Conservation (phyloP, 108 stramenopile species). For the Pinguiococcus pyrenoidosus region DNA sequence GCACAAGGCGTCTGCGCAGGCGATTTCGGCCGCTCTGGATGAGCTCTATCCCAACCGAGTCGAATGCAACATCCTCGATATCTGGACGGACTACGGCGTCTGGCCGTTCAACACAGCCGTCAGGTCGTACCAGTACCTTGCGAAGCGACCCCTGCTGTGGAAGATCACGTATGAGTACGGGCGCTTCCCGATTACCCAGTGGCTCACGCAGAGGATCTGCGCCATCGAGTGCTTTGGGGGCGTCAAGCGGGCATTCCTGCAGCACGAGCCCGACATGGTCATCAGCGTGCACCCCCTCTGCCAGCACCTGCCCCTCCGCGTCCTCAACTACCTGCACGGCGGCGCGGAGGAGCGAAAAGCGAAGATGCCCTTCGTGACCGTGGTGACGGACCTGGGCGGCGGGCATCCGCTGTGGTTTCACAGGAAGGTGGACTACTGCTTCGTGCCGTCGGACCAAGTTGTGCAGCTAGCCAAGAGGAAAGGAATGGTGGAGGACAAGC, state of each 20-base stretch:
- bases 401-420: slow-evolving; percentile 82
- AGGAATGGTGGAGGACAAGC: slow-evolving; percentile 51
- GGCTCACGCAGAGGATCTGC: slow-evolving; percentile 45
- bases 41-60: slow-evolving; percentile 64
- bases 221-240: slow-evolving; percentile 37
- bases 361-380: slow-evolving; percentile 76
- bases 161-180: slow-evolving; percentile 47
- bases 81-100: slow-evolving; percentile 37
- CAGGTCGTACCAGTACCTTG: slow-evolving; percentile 54
- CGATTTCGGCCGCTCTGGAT: slow-evolving; percentile 71
- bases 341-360: slow-evolving; percentile 18
- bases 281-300: slow-evolving; percentile 86
- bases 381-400: slow-evolving; percentile 88
- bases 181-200: slow-evolving; percentile 13
- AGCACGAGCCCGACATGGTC: slow-evolving; percentile 71
- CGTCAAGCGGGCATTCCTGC: slow-evolving; percentile 27
- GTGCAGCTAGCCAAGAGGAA: slow-evolving; percentile 46
- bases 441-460: slow-evolving; percentile 70
- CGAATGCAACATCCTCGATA: slow-evolving; percentile 62
- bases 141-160: slow-evolving; percentile 71
- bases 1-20: slow-evolving; percentile 84
- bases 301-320: slow-evolving; percentile 70
- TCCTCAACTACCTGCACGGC: slow-evolving; percentile 54
- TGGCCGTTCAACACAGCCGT: slow-evolving; percentile 35
- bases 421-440: slow-evolving; percentile 67